phyloP scores from a whole-genome alignment of 139 green algal species.

The Chlamydomonas applanata region DNA sequence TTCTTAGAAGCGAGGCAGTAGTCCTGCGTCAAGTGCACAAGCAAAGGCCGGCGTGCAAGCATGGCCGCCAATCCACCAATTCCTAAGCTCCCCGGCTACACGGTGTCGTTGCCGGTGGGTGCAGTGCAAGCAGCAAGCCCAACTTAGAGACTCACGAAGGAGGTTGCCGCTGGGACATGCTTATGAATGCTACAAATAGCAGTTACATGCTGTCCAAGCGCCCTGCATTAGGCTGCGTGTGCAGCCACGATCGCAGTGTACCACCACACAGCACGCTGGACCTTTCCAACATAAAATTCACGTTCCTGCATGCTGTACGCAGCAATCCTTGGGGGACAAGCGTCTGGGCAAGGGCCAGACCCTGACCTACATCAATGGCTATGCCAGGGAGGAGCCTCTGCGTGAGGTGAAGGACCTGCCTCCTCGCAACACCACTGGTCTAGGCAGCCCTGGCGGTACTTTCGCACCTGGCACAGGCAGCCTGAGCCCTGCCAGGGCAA shows the following conservation, averaged over 20 bases:
- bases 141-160: too few relatives aligned
- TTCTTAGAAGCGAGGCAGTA: too few relatives aligned
- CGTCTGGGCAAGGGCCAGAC: conserved; percentile 63
- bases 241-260: too few relatives aligned
- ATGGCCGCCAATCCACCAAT: conserved; percentile 38
- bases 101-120: conserved; percentile 57
- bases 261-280: too few relatives aligned
- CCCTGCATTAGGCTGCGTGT: too few relatives aligned
- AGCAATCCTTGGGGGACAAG: conserved; percentile 50
- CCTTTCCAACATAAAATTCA: too few relatives aligned
- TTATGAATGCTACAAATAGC: too few relatives aligned
- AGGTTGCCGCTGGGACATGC: too few relatives aligned
- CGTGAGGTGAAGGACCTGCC: conserved; percentile 29
- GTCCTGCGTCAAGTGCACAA: too few relatives aligned
- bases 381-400: conserved; percentile 50
- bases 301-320: neutral
- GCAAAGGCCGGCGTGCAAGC: neutral
- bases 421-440: conserved; percentile 3
- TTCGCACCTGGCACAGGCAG: neutral
- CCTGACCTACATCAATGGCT: conserved; percentile 71
- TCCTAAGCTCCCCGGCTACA: conserved; percentile 80
- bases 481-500: neutral
- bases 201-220: too few relatives aligned
- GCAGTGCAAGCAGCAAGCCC: too few relatives aligned
- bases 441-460: neutral